Base-by-base conservation (phyloP, 305 asterid species). In the Rubia peregrina region DNA sequence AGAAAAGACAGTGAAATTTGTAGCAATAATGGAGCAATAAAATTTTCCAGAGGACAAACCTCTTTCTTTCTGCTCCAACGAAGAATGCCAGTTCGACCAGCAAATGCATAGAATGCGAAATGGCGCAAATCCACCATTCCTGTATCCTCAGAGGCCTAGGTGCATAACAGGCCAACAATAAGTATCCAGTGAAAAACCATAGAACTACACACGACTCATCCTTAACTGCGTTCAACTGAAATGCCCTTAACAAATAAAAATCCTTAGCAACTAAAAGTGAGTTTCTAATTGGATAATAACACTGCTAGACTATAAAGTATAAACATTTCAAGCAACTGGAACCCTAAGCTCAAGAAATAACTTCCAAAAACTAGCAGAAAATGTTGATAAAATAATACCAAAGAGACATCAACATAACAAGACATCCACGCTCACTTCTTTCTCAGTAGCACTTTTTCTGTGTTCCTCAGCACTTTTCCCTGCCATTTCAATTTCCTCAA, bases 381-480 rank as follows among this genome's bases (percentile, higher is more conserved):
- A 51, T 7, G 16, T 64, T 12, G 6, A n/a, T n/a, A 44, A 49
- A 13, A 22, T 38, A 40, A 1, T 61, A 22, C 7, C 43, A 24
- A 44, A 40, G 33, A 61, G 8, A 74, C 46, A 17, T 40, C 9
- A 13, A 56, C 24, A 62, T 48, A 68, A 38, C 5, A 24, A 14
- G 73, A 60, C 21, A 83, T 19, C 30, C 40, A 77, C 73, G 67
- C 94, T 85, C 86, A 94, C 99, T 77, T 94, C 97, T 77, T 87
- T 88, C 80, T 94, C 99, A 9, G 82, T 85, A 67, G 99, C 96
- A 80, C 95, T 94, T 85, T 97, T 90, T 82, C 99, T 84, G 72
- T 94, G 99, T 76, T 91, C 91, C 82, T 94, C 99, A 11, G 97
- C 96, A 78, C 79, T 87, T 80, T 83, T 94, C 69, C 72, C 87